phyloP scores from a whole-genome alignment of 495 filamentous ascomycete species.

The Penicillium cataractarum region DNA sequence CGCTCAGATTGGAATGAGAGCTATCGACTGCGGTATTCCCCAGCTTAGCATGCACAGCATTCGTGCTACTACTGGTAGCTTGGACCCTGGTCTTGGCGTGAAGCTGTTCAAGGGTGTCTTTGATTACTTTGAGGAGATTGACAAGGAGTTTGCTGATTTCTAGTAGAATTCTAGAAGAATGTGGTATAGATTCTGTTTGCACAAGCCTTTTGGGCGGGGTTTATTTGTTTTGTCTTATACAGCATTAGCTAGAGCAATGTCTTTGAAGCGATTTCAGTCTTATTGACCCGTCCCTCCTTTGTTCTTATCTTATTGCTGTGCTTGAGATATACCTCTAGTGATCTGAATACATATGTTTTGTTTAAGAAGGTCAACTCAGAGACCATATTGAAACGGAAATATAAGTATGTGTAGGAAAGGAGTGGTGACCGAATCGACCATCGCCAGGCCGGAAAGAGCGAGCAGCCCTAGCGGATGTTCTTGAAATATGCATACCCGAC shows the following conservation, averaged over 20 bases:
- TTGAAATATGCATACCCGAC: no score
- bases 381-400: background rate
- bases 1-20: slow-evolving; percentile 76
- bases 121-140: slow-evolving; percentile 84
- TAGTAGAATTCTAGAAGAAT: slow-evolving; percentile 17
- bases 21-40: slow-evolving; percentile 87
- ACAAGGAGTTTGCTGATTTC: slow-evolving; percentile 73
- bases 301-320: background rate
- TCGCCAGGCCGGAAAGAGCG: slow-evolving; percentile 6
- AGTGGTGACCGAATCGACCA: background rate
- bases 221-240: slow-evolving; percentile 4
- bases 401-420: background rate
- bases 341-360: slow-evolving; percentile 2
- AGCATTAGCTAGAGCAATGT: slow-evolving; percentile 2
- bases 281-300: no score
- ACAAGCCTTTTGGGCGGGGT: slow-evolving; percentile 10
- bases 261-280: background rate
- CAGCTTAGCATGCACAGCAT: slow-evolving; percentile 96
- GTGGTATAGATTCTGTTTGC: slow-evolving; percentile 9
- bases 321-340: background rate
- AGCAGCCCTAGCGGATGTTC: background rate
- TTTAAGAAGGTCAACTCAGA: background rate
- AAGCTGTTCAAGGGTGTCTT: slow-evolving; percentile 89
- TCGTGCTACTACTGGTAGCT: slow-evolving; percentile 81
- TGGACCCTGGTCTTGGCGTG: slow-evolving; percentile 88